phyloP scores from a whole-genome alignment of 352 stramenopile species.

The Pythium phragmitis region DNA sequence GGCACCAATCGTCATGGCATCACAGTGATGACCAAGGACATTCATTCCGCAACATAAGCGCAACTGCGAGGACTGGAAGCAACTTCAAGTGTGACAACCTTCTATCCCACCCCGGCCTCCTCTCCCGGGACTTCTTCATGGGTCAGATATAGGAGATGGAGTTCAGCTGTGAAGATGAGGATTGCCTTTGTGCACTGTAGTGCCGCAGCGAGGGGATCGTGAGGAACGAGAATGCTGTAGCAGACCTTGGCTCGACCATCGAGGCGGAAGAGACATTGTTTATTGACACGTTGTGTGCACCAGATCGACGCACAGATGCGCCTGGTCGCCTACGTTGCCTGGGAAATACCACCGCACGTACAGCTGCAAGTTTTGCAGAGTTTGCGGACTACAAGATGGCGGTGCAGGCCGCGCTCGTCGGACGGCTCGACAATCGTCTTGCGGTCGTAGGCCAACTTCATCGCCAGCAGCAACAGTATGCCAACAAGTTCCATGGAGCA shows the following conservation, averaged over 20 bases:
- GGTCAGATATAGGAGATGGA: no score
- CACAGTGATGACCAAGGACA: not conserved
- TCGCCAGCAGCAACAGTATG: constrained; percentile 36
- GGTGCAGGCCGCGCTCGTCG: constrained; percentile 4
- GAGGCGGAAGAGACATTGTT: not conserved
- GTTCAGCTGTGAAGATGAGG: no score
- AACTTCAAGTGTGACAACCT: not conserved
- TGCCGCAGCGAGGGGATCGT: no score
- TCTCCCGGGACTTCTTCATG: no score
- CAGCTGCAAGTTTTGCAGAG: constrained; percentile 4
- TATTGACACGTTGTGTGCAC: not conserved
- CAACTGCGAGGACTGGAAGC: not conserved
- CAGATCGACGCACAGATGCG: not conserved
- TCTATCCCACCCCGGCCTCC: not conserved
- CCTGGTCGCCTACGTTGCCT: no score
- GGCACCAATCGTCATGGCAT: no score
- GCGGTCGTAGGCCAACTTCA: constrained; percentile 44
- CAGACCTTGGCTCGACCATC: not conserved
- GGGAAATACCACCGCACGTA: not conserved
- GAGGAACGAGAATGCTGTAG: not conserved
- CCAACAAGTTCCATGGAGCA: constrained; percentile 42
- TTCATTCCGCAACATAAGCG: not conserved
- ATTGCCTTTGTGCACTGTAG: no score
- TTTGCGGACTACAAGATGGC: not conserved
- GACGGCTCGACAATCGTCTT: not conserved